Base-by-base conservation (phyloP, 768 basidiomycete genomes). In the Suillus sp. region DNA sequence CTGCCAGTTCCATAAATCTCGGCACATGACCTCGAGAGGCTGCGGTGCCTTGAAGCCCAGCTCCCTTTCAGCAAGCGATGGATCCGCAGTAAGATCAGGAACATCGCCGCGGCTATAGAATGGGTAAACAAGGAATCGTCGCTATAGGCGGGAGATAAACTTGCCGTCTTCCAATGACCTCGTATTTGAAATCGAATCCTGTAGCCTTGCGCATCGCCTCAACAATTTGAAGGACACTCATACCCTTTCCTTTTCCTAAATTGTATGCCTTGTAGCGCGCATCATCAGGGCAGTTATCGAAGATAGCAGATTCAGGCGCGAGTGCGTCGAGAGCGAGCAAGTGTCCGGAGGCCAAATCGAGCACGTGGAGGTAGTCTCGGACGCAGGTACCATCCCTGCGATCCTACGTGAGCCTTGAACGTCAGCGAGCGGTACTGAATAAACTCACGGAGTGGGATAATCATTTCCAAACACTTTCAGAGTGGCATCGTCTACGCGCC, bases 1-100 rank as follows among this genome's bases (percentile, higher is more conserved):
- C 80, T 99, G 96, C 94, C 96, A 99, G 79, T 96, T 96, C 97
- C 97, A 99, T 69, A 97, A 80, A 77, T 99, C 97, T 62, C 86
- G 81, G 77, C 97, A 99, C 94, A 99, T 99, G 62, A 89, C 88
- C 66, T 95, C 90, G 51, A 99, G 83, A 69, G 88, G 83, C 70
- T 87, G 83, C 32, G 83, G 80, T 14, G 96, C 96, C 65, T 86
- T 85, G 84, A 98, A 99, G 7, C 93, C 93, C 35, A 99, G 89
- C 75, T 99, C 96, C 72, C 86, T 86, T 79, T 96, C 87, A 0
- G 97, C 97, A 25, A 99, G 83, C 8, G 88, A 68, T 1, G 97
- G 96, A 75, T 99, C 91, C 3, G 96, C 97, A 9, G 95, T 97
- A 55, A 99, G 83, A 72, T 98, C 95, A 1, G 97, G 96, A 0